A percentile compares a stretch with the other conserved stretches of the same genome.
Evolutionary conservation across 208 protist species (phyloP).

Genomic region (Leishmania tarentolae): DNA sequence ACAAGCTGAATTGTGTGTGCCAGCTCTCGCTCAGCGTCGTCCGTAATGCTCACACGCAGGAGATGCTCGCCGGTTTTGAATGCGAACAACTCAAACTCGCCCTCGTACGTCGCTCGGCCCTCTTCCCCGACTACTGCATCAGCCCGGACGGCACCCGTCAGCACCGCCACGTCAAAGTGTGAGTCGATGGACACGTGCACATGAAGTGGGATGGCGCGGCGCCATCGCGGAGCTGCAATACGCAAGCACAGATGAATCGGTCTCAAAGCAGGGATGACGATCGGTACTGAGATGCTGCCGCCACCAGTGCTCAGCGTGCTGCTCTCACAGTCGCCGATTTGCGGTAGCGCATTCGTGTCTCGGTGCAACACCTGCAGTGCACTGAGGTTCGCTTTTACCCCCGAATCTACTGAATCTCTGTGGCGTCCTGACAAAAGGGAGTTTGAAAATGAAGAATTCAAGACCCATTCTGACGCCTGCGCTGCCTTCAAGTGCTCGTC

Average conservation of each 20-base stretch:
- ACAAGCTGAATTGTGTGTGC: slow-evolving; percentile 54
- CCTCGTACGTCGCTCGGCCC: slow-evolving; percentile 41
- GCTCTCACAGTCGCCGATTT: not conserved
- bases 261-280: slow-evolving; percentile 60
- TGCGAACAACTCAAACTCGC: slow-evolving; percentile 68
- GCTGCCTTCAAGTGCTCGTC: not conserved
- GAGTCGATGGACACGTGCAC: slow-evolving; percentile 62
- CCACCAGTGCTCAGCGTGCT: not conserved
- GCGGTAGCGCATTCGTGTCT: slow-evolving; percentile 4
- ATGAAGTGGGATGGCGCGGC: slow-evolving; percentile 57
- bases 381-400: not conserved
- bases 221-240: slow-evolving; percentile 60
- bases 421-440: slow-evolving; percentile 3
- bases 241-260: slow-evolving; percentile 54
- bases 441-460: not conserved
- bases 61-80: slow-evolving; percentile 82
- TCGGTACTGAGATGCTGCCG: slow-evolving; percentile 14
- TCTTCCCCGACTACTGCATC: slow-evolving; percentile 51
- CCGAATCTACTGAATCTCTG: slow-evolving; percentile 22
- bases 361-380: slow-evolving; percentile 8
- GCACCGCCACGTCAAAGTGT: slow-evolving; percentile 65
- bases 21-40: slow-evolving; percentile 60
- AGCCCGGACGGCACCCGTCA: slow-evolving; percentile 68
- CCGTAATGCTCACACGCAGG: slow-evolving; percentile 61
- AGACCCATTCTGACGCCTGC: not conserved